Evolutionary conservation across 106 monocot genomes (phyloP), one percentile per base, ranked within the genome.

Genomic region (Platanthera zijinensis): DNA sequence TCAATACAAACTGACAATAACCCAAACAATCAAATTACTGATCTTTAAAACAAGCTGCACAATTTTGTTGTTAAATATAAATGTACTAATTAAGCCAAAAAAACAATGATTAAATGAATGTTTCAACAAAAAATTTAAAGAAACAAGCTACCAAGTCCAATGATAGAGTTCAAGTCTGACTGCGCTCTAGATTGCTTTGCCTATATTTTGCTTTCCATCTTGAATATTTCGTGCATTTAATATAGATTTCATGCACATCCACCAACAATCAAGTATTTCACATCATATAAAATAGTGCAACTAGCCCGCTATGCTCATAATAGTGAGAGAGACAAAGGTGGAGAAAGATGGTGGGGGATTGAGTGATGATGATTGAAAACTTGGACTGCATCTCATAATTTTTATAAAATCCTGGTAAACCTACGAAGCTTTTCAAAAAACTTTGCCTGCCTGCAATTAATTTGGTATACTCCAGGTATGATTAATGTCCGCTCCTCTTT

Each of bases 1-100:
- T 88, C 86, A 94, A 78, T 64, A 99, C 94, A 88, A 99, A 94
- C 97, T 94, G 81, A 45, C 57, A 63, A 73, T 39, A 64, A 4
- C 28, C 50, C 30, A 15, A 0, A 61, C 2, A 73, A 52, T 61
- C 54, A 52, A 74, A 62, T 51, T 1, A 72, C 50, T 50, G 7
- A 0, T 50, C 50, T 50, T 18, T 9, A 69, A 69, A 12, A 69
- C 39, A 48, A 69, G n/a, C 32, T 69, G n/a, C 47, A 69, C 21
- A 66, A 19, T 19, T 66, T 66, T 9, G 66, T 28, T 0, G 66
- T 66, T 2, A 69, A 15, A 69, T 3, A 17, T 10, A 47, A 69
- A 69, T 47, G 47, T 12, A 69, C 13, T 69, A 14, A n/a, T 47
- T 5, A 39, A 69, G 13, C 7, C 15, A 69, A 15, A 71, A 50